Evolutionary conservation across 139 green algal species (phyloP), one percentile per base, ranked within the genome.

Genomic region (Chara braunii): DNA sequence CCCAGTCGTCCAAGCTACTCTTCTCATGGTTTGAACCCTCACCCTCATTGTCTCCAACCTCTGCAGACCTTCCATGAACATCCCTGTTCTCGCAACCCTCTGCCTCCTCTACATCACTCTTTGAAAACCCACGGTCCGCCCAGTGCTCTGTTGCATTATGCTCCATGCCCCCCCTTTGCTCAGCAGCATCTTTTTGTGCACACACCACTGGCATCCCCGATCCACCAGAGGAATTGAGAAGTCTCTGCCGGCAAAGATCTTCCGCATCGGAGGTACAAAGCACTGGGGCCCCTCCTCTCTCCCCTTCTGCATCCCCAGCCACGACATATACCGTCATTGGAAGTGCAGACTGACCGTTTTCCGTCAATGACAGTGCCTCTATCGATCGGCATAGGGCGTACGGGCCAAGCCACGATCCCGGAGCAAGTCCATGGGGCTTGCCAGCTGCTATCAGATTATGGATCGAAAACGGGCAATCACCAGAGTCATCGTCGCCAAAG

Each of bases 401-500:
- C 0, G 90, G 90, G 0, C 90, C 90, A 45, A 96, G 60, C 90
- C 90, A 96, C 48, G 79, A 65, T 1, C 90, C 90, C 1, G 86
- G 64, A 3, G 83, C 68, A 3, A 96, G 81, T 28, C 88, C 89
- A 33, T 82, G 78, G 0, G 29, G 22, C 1, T 24, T 58, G 1
- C 87, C 89, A 22, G 73, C 66, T 0, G 24, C 22, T 51, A 89
- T 90, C 5, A 95, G 74, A 52, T 80, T 81, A 72, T 95, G 89
- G 18, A 95, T 73, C 28, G 86, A 92, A 6, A 94, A 81, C 9
- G 83, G 70, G 24, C 69, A 55, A 60, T 1, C 51, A 90, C 86
- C 81, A 94, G 81, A 2, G 84, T 87, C 24, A 96, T 64, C 6
- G 96, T 71, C 90, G 96, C 96, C 75, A 96, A 90, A 0, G 85